Evolutionary conservation across 2,329 filamentous ascomycete species (phyloP), one percentile per base, ranked within the genome.

Genomic region (Podosphaera aphanis): DNA sequence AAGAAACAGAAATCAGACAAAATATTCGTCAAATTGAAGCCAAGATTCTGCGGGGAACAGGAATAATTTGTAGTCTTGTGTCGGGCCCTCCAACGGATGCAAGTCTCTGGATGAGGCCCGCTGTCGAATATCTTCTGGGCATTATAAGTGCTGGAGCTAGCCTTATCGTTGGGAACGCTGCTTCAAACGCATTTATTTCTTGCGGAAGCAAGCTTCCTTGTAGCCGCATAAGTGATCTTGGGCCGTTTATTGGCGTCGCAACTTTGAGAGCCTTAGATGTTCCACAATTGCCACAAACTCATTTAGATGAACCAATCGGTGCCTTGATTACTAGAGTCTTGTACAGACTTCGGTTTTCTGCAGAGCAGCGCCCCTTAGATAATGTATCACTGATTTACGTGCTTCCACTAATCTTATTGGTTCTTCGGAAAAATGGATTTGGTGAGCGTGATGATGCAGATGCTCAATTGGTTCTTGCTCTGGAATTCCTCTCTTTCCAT

Each of bases 281-380:
- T 29, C 74, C 75, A 15, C 72, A 82, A 8, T 63, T 98, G 2
- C 71, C 83, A 0, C 70, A 78, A 10, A 74, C 80, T 45, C 69
- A 88, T 48, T 71, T 78, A 50, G 69, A 81, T 50, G 90, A 95
- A 58, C 74, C 80, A n/a, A 66, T 95, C 7, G 83, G 84, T 46
- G 76, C 79, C 47, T 72, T 95, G 11, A 70, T 93, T 11, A 94
- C 88, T 2, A 74, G 90, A 60, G 76, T 95, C 1, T 66, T 98
- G 4, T 95, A 95, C 61, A 79, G 88, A 42, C 66, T 98, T 45
- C 79, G 86, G 15, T 93, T 93, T 60, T 73, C 86, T 33, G 80
- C 83, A 45, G 90, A 95, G 59, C 88, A 95, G 60, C 75, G 86
- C n/a, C 85, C 88, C 0, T 85, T 98, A 54, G 90, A 98, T 59